Conservation (phyloP, 352 stramenopile genomes). For the Globisporangium lucens region DNA sequence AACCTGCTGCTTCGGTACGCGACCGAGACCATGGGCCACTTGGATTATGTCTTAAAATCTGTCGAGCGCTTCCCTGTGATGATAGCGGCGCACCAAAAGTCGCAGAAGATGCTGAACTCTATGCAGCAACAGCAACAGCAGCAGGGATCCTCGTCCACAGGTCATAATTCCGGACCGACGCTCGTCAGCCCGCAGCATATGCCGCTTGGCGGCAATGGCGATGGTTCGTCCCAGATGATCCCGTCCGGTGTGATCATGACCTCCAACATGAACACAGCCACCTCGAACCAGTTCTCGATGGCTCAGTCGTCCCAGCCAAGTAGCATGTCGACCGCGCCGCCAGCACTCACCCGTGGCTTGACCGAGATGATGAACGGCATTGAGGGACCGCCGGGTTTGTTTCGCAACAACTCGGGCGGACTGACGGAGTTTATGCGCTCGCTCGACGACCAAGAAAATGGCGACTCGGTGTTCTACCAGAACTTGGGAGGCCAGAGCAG, state of each 20-base stretch:
- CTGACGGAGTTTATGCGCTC: slow-evolving; percentile 80
- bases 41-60: slow-evolving; percentile 77
- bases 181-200: slow-evolving; percentile 53
- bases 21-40: slow-evolving; percentile 71
- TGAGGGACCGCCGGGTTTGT: slow-evolving; percentile 64
- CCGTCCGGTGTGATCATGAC: slow-evolving; percentile 69
- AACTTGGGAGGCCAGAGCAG: slow-evolving; percentile 37
- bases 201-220: slow-evolving; percentile 29
- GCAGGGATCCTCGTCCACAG: slow-evolving; percentile 13
- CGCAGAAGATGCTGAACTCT: slow-evolving; percentile 49
- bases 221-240: slow-evolving; percentile 45
- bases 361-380: slow-evolving; percentile 70
- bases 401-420: slow-evolving; percentile 72
- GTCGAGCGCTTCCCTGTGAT: slow-evolving; percentile 71
- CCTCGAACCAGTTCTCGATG: slow-evolving; percentile 57
- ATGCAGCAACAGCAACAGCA: slow-evolving; percentile 27
- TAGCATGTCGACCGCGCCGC: slow-evolving; percentile 34
- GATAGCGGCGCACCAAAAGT: slow-evolving; percentile 40
- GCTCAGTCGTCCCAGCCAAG: slow-evolving; percentile 22
- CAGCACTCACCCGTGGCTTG: slow-evolving; percentile 32
- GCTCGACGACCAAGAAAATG: slow-evolving; percentile 64
- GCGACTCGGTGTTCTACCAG: slow-evolving; percentile 62
- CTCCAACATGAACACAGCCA: slow-evolving; percentile 41
- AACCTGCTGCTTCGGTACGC: slow-evolving; percentile 80
- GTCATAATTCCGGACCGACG: slow-evolving; percentile 14